Base-by-base conservation (phyloP, 169 alveolate species). In the Plasmodium malariae region DNA sequence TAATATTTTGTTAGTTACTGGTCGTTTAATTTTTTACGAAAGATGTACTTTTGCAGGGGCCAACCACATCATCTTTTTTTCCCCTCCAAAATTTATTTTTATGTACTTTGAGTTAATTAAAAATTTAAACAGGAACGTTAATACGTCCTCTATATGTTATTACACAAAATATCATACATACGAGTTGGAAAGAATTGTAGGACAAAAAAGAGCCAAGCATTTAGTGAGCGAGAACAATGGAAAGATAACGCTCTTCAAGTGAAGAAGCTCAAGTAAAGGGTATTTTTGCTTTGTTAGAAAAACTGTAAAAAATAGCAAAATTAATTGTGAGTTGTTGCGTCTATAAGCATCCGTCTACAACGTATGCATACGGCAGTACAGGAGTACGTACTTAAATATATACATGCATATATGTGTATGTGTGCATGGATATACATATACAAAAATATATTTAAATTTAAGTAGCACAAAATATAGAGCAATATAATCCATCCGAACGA, bases 151-250 rank as follows among this genome's bases (percentile, higher is more conserved):
- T 24, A 89, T 94, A 55, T 74, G 94, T 55, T 89, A 89, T 36
- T 94, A 94, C 40, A 94, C 96, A 19, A 88, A 80, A 43, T 94
- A 74, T 62, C 94, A 93, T 45, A 93, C 94, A 28, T 60, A 83
- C 40, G 93, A 90, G 86, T 67, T 93, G 74, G 96, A 93, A 60
- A 90, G 95, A 49, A 92, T 93, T 19, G 96, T 92, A 12, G 96
- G 96, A 9, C 55, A 68, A 32, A 57, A 24, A 21, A 89, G 73
- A 49, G 59, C 93, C 1, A 28, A 59, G 26, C 92, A 92, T 17
- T 88, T 93, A 54, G 49, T 93, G 30, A 37, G 71, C 6, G 96
- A 94, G 11, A 87, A 88, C 6, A 91, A 91, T 9, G 93, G 95
- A 0, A 91, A 92, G 69, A 92, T 93, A 14, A 93, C 95, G 1